A percentile compares a stretch with the other conserved stretches of the same genome.
Evolutionary conservation across 2,329 filamentous ascomycete genomes (phyloP).

Genomic region (Macrophomina phaseolina): DNA sequence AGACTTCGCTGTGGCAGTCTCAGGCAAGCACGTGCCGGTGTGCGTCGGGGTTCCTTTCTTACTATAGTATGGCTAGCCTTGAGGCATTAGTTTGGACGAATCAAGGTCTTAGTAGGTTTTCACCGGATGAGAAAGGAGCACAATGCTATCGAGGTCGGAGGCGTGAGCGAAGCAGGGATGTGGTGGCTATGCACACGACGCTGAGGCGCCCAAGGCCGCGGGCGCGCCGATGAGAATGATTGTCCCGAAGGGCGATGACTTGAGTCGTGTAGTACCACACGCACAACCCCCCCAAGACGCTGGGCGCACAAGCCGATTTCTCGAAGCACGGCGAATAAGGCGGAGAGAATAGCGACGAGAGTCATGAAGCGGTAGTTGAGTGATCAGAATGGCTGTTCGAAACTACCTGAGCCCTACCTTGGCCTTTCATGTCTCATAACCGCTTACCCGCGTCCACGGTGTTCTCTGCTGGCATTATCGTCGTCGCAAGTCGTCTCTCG

Average conservation of each 20-base stretch:
- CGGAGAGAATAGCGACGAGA: background rate
- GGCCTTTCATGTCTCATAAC: too few relatives aligned
- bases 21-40: too few relatives aligned
- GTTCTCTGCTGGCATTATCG: background rate
- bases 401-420: background rate
- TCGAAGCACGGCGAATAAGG: background rate
- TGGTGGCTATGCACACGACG: background rate
- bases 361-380: slow-evolving; percentile 1
- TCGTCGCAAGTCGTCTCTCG: slow-evolving; percentile 28
- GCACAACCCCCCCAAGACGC: background rate
- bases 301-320: background rate
- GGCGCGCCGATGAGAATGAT: background rate
- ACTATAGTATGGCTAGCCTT: background rate
- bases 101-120: too few relatives aligned
- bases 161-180: background rate
- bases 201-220: slow-evolving; percentile 6
- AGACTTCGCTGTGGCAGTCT: too few relatives aligned
- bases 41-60: background rate
- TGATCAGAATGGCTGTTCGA: background rate
- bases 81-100: background rate
- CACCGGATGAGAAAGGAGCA: too few relatives aligned
- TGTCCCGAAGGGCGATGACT: background rate
- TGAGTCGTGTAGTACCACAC: too few relatives aligned
- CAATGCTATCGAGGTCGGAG: too few relatives aligned
- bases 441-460: background rate